Evolutionary conservation across 2,329 filamentous ascomycete genomes (phyloP).

Genomic region (Claviceps arundinis): DNA sequence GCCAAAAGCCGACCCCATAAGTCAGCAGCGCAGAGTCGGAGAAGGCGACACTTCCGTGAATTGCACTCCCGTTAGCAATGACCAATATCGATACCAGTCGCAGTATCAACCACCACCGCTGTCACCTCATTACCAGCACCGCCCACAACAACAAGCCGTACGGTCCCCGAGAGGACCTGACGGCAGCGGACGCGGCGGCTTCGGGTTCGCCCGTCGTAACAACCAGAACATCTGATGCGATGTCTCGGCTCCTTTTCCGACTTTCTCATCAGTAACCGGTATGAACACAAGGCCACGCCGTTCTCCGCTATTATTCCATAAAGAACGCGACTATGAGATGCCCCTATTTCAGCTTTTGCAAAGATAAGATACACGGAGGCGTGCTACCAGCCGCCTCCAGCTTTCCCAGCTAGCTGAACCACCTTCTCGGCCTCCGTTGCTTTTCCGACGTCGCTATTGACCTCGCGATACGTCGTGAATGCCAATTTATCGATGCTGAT

Average conservation of each 20-base stretch:
- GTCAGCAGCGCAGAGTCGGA: slow-evolving; percentile 30
- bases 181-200: slow-evolving; percentile 60
- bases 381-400: slow-evolving; percentile 79
- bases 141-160: slow-evolving; percentile 48
- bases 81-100: slow-evolving; percentile 13
- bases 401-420: slow-evolving; percentile 76
- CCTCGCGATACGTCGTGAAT: slow-evolving; percentile 80
- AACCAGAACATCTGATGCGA: slow-evolving; percentile 22
- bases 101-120: background rate
- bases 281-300: slow-evolving; percentile 12
- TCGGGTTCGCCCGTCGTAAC: slow-evolving; percentile 59
- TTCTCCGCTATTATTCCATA: background rate
- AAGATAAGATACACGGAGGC: background rate
- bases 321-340: background rate
- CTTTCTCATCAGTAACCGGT: background rate
- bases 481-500: slow-evolving; percentile 59
- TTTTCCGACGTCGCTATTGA: slow-evolving; percentile 91
- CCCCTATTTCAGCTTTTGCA: background rate
- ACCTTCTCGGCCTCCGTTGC: slow-evolving; percentile 64
- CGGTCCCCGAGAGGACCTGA: slow-evolving; percentile 70
- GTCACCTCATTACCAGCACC: background rate
- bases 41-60: slow-evolving; percentile 18
- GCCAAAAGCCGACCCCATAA: slow-evolving; percentile 43
- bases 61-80: slow-evolving; percentile 33
- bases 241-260: background rate